These are phyloP conservation scores for Phycomyces nitens DNA, from an alignment of 192 early-diverging fungal species.

Conservation along the genomic window DNA sequence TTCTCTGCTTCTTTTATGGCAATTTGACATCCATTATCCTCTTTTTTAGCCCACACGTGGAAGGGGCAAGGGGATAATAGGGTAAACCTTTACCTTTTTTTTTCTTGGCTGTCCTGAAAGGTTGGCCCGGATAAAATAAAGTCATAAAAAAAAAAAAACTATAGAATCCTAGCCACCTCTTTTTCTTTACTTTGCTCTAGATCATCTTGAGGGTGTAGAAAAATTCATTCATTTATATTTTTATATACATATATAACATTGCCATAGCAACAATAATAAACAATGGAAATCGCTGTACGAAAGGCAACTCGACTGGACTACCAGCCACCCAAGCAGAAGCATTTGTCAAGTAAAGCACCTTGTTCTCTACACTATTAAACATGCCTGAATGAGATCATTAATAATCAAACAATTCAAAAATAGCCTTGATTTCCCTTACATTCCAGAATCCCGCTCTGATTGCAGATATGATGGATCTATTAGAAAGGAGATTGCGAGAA, in stretches of 20 bases:
- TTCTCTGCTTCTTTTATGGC: no score
- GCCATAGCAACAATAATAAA: conserved; percentile 6
- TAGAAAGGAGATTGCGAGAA: conserved; percentile 49
- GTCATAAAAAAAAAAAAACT: no score
- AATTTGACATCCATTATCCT: no score
- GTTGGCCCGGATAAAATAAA: no score
- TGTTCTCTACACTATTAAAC: not conserved
- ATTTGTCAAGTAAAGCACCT: conserved; percentile 60
- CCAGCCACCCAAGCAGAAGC: conserved; percentile 93
- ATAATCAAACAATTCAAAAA: not conserved
- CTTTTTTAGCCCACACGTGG: no score
- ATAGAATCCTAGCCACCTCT: not conserved
- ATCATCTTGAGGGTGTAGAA: no score
- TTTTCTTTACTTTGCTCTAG: no score
- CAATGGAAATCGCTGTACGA: conserved; percentile 51
- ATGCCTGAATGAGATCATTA: not conserved
- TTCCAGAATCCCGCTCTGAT: conserved; percentile 32
- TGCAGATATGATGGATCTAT: conserved; percentile 44
- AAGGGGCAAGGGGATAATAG: no score
- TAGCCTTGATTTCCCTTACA: conserved; percentile 25
- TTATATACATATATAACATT: no score
- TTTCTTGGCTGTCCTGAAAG: no score
- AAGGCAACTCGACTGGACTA: conserved; percentile 88
- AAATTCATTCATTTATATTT: no score
- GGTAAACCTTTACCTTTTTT: no score